phyloP scores from a whole-genome alignment of 2,329 filamentous ascomycete genomes.

The Aphanocladium album region DNA sequence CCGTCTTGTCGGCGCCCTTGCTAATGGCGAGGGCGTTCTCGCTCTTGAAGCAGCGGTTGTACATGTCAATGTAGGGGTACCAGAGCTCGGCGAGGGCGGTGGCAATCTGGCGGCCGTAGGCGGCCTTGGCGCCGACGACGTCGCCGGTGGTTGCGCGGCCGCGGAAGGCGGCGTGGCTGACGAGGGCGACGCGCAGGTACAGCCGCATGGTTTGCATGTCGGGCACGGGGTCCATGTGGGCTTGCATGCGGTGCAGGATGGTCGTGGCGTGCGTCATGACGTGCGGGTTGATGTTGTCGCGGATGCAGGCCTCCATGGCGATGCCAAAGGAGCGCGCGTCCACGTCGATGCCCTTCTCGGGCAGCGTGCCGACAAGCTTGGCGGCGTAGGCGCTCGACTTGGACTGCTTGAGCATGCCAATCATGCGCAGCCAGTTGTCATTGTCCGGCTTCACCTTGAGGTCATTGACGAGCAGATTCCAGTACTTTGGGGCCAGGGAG shows the following conservation, averaged over 20 bases:
- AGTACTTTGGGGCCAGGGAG: slow-evolving; percentile 67
- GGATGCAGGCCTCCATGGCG: slow-evolving; percentile 67
- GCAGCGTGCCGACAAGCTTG: slow-evolving; percentile 53
- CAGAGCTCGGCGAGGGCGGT: slow-evolving; percentile 47
- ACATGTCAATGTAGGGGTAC: slow-evolving; percentile 39
- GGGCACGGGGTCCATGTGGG: slow-evolving; percentile 30
- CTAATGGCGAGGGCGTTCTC: slow-evolving; percentile 19
- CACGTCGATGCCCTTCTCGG: slow-evolving; percentile 31
- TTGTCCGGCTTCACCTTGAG: slow-evolving; percentile 65
- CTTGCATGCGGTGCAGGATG: slow-evolving; percentile 60
- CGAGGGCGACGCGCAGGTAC: slow-evolving; percentile 54
- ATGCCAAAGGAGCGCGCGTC: slow-evolving; percentile 58
- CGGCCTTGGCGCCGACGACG: slow-evolving; percentile 32
- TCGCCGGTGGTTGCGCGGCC: slow-evolving; percentile 25
- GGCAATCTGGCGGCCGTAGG: slow-evolving; percentile 46
- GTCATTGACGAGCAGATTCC: slow-evolving; percentile 62
- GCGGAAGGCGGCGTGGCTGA: slow-evolving; percentile 38
- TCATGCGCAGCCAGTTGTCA: slow-evolving; percentile 63
- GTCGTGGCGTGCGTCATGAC: slow-evolving; percentile 59
- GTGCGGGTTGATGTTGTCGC: slow-evolving; percentile 71
- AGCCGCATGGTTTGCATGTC: slow-evolving; percentile 47
- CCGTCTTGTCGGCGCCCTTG: slow-evolving; percentile 16
- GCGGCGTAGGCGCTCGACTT: slow-evolving; percentile 60
- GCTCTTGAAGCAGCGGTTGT: slow-evolving; percentile 31
- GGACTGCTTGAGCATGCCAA: slow-evolving; percentile 61